Base-by-base conservation (phyloP, 371 early-diverging fungal genomes). In the Umbelopsis sp. region DNA sequence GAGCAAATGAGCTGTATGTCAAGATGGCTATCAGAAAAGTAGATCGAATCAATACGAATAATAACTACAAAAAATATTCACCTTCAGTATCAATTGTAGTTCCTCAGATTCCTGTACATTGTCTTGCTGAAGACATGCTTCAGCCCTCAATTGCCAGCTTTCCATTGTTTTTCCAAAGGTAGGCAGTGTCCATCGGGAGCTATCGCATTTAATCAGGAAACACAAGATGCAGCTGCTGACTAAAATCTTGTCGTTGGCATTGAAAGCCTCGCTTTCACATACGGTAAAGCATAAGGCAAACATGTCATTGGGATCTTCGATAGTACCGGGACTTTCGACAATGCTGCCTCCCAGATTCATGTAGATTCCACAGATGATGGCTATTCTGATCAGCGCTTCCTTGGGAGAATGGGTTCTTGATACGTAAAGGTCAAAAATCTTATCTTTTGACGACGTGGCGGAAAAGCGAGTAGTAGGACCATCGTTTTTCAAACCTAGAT, bases 181-280 rank as follows among this genome's bases (percentile, higher is more conserved):
- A 11, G 57, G 57, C 4, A 57, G 12, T 16, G 9, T 7, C 6
- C n/a, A 5, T 57, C 57, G 57, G 32, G 35, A 29, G 6, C 18
- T 35, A n/a, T 29, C 25, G 35, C 57, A 18, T 57, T 57, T 57
- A 1, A 57, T 6, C 14, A 35, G n/a, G 35, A 57, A 57, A 18
- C 57, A 57, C 12, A 57, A 18, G 11, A 57, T 57, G 18, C 57
- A 57, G 32, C 57, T 35, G 35, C 57, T 57, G 0, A 32, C 57
- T 35, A 57, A 57, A 18, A 57, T 35, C 32, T 57, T 57, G n/a
- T 57, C 57, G 35, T 7, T 35, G 18, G 29, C 35, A n/a, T 29
- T 57, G 14, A 35, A 35, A 4, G 57, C 16, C 16, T 24, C 35
- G 18, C 57, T 35, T 10, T 35, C 37, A 16, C 57, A 57, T 0